Base-by-base conservation (phyloP, 306 rosid genomes). In the Nissolia schottii region DNA sequence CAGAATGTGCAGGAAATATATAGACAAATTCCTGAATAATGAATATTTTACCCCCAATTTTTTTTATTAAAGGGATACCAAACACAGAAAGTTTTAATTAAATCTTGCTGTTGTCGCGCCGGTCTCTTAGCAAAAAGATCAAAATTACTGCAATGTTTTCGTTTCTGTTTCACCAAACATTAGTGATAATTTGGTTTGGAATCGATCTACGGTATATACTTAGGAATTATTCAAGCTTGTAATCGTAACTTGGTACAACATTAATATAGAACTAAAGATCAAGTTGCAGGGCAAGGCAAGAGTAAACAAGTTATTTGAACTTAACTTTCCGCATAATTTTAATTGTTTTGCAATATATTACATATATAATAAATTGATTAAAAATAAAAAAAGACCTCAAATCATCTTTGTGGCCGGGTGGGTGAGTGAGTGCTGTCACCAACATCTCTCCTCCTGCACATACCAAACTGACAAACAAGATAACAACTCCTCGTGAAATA, bases 371-470 rank as follows among this genome's bases (percentile, higher is more conserved):
- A 53, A 70, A 2, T 3, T 41, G 67, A 57, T 88, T 77, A 18
- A 16, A n/a, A 4, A n/a, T 3, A 45, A 5, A 14, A 22, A n/a
- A 2, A 67, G 40, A 81, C 63, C 76, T 79, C 76, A 38, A 89
- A 86, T 25, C 79, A 2, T 45, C 1, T 2, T 34, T 45, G 51
- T 45, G 51, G 20, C 3, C 51, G 16, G 51, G 22, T 41, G 18
- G 6, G 40, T 18, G 1, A n/a, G n/a, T n/a, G n/a, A n/a, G n/a
- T 4, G 53, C 62, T 15, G 43, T 22, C 9, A 35, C 43, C 81
- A 34, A 80, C 92, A 70, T 70, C 40, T n/a, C n/a, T n/a, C n/a
- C n/a, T 38, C 65, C 63, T 55, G 41, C 77, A 43, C 59, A 71
- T 55, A 51, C 54, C 40, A 56, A 55, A n/a, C 34, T 0, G 31